phyloP scores from a whole-genome alignment of 148 eudicot species.

The Silene latifolia region DNA sequence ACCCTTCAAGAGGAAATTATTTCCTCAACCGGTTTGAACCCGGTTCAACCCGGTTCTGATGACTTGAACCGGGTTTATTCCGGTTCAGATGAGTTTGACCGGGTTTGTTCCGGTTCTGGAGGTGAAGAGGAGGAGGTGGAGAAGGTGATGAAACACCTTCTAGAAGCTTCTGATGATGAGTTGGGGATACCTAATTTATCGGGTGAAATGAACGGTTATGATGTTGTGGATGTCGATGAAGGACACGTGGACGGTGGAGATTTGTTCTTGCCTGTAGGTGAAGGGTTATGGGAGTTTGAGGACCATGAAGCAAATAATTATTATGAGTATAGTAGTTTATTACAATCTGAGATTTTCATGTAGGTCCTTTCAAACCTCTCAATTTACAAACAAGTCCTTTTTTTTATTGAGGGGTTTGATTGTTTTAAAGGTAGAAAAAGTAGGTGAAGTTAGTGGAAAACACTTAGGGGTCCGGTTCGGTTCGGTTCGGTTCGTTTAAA shows the following conservation, averaged over 20 bases:
- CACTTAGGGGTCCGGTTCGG: constrained; percentile 2
- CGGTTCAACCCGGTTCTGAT: background rate
- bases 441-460: constrained; percentile 19
- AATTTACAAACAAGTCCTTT: constrained; percentile 21
- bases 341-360: constrained; percentile 71
- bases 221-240: constrained; percentile 10
- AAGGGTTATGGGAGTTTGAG: constrained; percentile 86
- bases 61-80: background rate
- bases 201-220: constrained; percentile 15
- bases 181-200: constrained; percentile 55
- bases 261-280: constrained; percentile 16
- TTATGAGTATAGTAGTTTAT: constrained; percentile 32
- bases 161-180: constrained; percentile 94
- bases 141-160: constrained; percentile 69
- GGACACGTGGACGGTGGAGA: constrained; percentile 38
- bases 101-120: constrained; percentile 19
- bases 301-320: constrained; percentile 74
- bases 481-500: too few species aligned
- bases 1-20: constrained; percentile 63
- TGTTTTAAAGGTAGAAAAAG: background rate
- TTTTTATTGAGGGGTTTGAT: constrained; percentile 29
- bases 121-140: constrained; percentile 39
- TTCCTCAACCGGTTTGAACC: constrained; percentile 9
- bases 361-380: constrained; percentile 17
- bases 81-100: background rate